Base-by-base conservation (phyloP, 768 basidiomycete genomes). In the Russula griseocarnosa region DNA sequence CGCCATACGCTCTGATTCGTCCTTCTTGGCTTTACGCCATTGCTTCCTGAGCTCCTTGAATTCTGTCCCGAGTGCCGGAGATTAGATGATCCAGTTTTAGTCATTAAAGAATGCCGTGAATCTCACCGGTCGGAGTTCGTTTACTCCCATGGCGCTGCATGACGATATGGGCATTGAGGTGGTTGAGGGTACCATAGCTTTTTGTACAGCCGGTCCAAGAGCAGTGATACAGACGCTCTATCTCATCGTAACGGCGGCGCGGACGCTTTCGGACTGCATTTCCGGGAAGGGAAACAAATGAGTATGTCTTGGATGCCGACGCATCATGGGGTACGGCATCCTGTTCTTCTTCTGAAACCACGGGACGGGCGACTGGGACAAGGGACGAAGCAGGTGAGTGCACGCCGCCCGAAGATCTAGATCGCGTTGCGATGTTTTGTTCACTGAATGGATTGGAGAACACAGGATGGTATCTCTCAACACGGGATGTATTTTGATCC, bases 41-140 rank as follows among this genome's bases (percentile, higher is more conserved):
- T 90, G 88, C 75, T 95, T 98, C 61, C 96, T 87, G 70, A 98
- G 85, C 72, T 98, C 96, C 72, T 96, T 98, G 82, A 98, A 99
- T 79, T 98, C 96, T 98, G 76, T 52, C 67, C 62, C 53, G 62
- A 66, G 62, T 44, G 60, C n/a, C 63, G n/a, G 50, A 64, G 65
- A 40, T 58, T 67, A 38, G 68, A 69, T 61, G 58, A 3, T 58
- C 61, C 42, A 26, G 55, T 28, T 38, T 52, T 46, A 32, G n/a
- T 63, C 13, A 28, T 5, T 16, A 57, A 57, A 50, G 4, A 47
- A 51, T 28, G 38, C 18, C 50, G 10, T 20, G 44, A 72, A 24
- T 77, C 90, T 76, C 71, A 96, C 96, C 95, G 61, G 84, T 84
- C 14, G 96, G 96, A 73, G 85, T 88, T 60, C 95, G 84, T 77